phyloP scores from a whole-genome alignment of 1,139 yeast genomes.

The Debaryomyces psychrophilus region DNA sequence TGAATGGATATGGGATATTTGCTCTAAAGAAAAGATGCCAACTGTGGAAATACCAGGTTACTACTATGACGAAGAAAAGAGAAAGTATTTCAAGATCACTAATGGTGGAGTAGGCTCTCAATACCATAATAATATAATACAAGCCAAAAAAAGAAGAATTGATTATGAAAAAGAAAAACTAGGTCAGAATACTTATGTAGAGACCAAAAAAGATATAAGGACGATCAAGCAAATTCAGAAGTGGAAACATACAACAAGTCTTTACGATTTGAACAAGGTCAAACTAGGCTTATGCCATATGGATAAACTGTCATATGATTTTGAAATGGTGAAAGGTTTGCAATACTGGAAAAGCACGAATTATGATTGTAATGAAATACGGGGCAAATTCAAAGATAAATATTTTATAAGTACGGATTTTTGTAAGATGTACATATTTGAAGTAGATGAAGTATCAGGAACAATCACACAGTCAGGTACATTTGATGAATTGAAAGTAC shows the following conservation, averaged over 20 bases:
- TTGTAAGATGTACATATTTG: not conserved
- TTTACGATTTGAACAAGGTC: not conserved
- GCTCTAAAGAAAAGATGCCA: not conserved
- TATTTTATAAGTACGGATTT: not conserved
- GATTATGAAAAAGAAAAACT: not conserved
- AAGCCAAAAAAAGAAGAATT: slow-evolving; percentile 31
- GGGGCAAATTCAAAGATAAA: slow-evolving; percentile 6
- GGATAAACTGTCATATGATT: slow-evolving; percentile 3
- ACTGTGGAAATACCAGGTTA: slow-evolving; percentile 47
- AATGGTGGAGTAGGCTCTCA: slow-evolving; percentile 34
- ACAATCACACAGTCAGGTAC: not conserved
- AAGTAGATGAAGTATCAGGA: slow-evolving; percentile 1
- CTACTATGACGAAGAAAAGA: slow-evolving; percentile 45
- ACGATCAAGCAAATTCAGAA: not conserved
- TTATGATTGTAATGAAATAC: not conserved
- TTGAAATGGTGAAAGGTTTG: slow-evolving; percentile 2
- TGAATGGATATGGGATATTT: not conserved
- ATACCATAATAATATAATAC: slow-evolving; percentile 41
- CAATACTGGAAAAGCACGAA: not conserved
- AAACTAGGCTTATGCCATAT: slow-evolving; percentile 1
- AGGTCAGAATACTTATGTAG: not conserved
- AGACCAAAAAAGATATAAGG: not conserved
- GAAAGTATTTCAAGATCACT: slow-evolving; percentile 48
- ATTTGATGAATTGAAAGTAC: slow-evolving; percentile 1
- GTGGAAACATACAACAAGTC: not conserved